These are phyloP conservation scores for Cardamine chenopodiifolia DNA, from an alignment of 345 rosid species.

Conservation along the genomic window DNA sequence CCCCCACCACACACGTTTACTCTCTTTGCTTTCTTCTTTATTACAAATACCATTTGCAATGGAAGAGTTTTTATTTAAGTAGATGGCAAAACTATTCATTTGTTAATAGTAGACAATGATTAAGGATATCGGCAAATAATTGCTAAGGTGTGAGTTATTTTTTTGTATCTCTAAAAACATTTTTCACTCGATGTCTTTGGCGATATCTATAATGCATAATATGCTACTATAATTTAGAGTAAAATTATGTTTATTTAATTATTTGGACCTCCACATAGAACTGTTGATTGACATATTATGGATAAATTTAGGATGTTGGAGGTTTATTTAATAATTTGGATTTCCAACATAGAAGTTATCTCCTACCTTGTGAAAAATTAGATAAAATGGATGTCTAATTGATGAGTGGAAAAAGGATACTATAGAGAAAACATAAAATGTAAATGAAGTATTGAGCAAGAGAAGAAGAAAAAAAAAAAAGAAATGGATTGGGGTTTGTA, in stretches of 20 bases:
- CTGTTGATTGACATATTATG: background rate
- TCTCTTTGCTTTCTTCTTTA: conserved; percentile 23
- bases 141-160: background rate
- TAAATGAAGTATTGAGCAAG: background rate
- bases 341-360: background rate
- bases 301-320: background rate
- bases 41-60: conserved; percentile 8
- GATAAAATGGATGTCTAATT: background rate
- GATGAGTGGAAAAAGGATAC: background rate
- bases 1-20: conserved; percentile 36
- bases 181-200: background rate
- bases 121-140: background rate
- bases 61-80: background rate
- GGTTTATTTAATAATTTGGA: background rate
- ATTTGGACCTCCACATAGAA: background rate
- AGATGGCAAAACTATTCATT: background rate
- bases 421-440: background rate
- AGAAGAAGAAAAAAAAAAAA: background rate
- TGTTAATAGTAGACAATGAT: background rate
- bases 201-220: background rate
- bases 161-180: background rate
- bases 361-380: background rate
- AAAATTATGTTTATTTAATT: background rate
- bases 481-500: background rate
- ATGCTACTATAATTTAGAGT: background rate